Evolutionary conservation across 768 basidiomycete genomes (phyloP).

Genomic region (Lyophyllum atratum): DNA sequence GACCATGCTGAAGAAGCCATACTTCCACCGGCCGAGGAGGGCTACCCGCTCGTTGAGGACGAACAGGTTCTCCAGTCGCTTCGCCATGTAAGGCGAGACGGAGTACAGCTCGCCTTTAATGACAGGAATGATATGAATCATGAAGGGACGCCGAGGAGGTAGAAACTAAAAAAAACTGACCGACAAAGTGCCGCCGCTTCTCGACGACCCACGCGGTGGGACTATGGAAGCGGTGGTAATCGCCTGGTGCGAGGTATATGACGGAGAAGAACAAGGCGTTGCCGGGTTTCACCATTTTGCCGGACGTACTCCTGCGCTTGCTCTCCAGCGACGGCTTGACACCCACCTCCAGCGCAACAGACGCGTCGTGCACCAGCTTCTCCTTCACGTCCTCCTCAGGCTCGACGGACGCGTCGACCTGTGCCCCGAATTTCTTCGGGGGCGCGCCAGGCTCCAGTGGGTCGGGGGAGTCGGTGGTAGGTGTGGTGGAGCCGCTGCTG

Average conservation of each 20-base stretch:
- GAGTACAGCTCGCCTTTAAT: constrained; percentile 85
- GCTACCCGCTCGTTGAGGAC: constrained; percentile 99
- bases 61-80: constrained; percentile 88
- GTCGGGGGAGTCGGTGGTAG: constrained; percentile 27
- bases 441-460: constrained; percentile 28
- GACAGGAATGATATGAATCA: neutral
- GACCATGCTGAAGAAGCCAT: constrained; percentile 97
- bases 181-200: constrained; percentile 91
- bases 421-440: constrained; percentile 61
- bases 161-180: constrained; percentile 49
- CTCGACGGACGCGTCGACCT: constrained; percentile 71
- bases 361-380: constrained; percentile 63
- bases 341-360: constrained; percentile 76
- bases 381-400: constrained; percentile 55
- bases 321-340: constrained; percentile 36
- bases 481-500: constrained; percentile 33
- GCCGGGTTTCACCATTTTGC: constrained; percentile 62
- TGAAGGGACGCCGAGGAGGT: neutral
- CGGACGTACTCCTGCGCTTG: constrained; percentile 35
- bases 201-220: constrained; percentile 98
- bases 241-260: constrained; percentile 97
- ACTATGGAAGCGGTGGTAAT: constrained; percentile 97
- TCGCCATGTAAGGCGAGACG: constrained; percentile 95
- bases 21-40: constrained; percentile 88
- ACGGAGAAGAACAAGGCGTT: constrained; percentile 91